These are phyloP conservation scores for Verticillium nubilum DNA, from an alignment of 2,329 filamentous ascomycete species.

Conservation along the genomic window DNA sequence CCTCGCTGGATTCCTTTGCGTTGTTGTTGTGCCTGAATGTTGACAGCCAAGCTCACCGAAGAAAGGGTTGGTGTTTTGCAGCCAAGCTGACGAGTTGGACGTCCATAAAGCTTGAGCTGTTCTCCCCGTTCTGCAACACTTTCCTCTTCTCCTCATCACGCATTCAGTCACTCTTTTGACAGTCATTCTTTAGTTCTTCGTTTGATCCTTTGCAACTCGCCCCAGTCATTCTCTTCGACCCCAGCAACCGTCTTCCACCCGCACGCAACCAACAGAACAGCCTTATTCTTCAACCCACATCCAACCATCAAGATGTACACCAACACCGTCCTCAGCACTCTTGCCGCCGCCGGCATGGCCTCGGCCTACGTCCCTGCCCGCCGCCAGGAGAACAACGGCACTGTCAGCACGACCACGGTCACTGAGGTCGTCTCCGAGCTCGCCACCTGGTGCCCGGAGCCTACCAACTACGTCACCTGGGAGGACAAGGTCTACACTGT, in stretches of 20 bases:
- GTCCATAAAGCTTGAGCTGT: conserved; percentile 1
- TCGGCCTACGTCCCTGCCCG: conserved; percentile 4
- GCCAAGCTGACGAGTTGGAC: not conserved
- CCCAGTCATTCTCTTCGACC: not conserved
- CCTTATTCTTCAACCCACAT: conserved; percentile 5
- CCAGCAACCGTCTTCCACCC: not conserved
- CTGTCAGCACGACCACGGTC: conserved; percentile 22
- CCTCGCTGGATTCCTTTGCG: not conserved
- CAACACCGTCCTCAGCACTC: conserved; percentile 18
- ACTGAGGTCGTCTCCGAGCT: conserved; percentile 29
- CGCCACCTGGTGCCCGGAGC: conserved; percentile 37
- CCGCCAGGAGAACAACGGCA: conserved; percentile 14
- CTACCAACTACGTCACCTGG: conserved; percentile 43
- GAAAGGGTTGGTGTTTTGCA: not conserved
- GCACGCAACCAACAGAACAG: conserved; percentile 9
- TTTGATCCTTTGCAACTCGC: not conserved
- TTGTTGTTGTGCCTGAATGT: not conserved
- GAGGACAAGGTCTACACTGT: conserved; percentile 47
- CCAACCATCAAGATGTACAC: conserved; percentile 21
- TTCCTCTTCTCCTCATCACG: conserved; percentile 5
- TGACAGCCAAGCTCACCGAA: not conserved
- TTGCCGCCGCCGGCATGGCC: conserved; percentile 16
- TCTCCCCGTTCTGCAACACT: conserved; percentile 1
- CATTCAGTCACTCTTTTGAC: conserved; percentile 3
- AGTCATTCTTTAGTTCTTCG: conserved; percentile 5